These are phyloP conservation scores for Pisolithus marmoratus DNA, from an alignment of 768 basidiomycete genomes.

Conservation along the genomic window DNA sequence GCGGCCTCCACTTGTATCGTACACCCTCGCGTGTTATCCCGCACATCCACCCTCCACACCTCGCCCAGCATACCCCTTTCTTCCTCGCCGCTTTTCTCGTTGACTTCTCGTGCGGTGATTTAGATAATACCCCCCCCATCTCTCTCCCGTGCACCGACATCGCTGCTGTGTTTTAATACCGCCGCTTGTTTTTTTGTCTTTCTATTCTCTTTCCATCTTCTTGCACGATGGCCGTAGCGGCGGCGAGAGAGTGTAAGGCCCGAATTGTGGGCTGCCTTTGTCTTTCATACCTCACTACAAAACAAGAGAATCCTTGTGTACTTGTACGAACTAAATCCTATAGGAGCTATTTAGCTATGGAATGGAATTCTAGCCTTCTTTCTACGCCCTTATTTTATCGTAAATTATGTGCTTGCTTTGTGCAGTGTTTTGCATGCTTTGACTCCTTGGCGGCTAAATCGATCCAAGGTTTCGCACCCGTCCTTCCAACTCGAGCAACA, in stretches of 20 bases:
- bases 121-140: background rate
- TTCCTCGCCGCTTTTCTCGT: background rate
- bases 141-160: background rate
- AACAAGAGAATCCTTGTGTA: background rate
- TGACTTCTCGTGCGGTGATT: background rate
- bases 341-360: conserved; percentile 1
- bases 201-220: background rate
- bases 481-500: conserved; percentile 1
- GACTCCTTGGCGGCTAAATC: no score
- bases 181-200: background rate
- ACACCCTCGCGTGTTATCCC: conserved; percentile 4
- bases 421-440: background rate
- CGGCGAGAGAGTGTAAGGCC: background rate
- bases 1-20: conserved; percentile 22
- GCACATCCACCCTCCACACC: background rate
- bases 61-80: conserved; percentile 1
- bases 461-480: background rate
- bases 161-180: background rate
- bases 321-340: background rate
- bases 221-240: background rate
- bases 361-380: conserved; percentile 1
- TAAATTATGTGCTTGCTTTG: background rate
- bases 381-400: background rate
- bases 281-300: background rate
- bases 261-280: background rate